Percentiles rank a stretch among this genome's conserved stretches.
phyloP scores from a whole-genome alignment of 2,329 filamentous ascomycete genomes.

The Diaporthe destruens region DNA sequence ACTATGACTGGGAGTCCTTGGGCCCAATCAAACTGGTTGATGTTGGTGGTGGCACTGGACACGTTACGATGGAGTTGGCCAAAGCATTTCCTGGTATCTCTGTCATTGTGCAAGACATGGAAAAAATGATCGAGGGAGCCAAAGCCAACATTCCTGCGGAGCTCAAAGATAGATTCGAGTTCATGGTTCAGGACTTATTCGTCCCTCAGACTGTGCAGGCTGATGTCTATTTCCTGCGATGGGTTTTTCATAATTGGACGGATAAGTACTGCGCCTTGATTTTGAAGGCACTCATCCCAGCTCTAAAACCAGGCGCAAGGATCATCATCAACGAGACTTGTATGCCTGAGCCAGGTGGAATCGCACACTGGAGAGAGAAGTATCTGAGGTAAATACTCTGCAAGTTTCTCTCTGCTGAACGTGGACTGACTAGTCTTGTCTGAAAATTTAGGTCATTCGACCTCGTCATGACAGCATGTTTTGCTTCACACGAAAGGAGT shows the following conservation, averaged over 20 bases:
- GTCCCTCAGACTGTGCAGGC: not conserved
- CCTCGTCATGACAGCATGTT: not conserved
- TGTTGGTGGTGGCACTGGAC: not conserved
- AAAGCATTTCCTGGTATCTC: not conserved
- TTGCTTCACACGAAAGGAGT: not conserved
- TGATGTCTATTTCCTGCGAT: conserved; percentile 48
- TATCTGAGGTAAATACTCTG: not conserved
- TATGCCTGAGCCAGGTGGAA: not conserved
- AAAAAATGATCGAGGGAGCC: not conserved
- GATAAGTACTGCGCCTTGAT: conserved; percentile 51
- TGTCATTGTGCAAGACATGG: not conserved
- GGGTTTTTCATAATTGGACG: conserved; percentile 60
- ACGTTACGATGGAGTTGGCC: not conserved
- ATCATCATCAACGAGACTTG: too few relatives aligned
- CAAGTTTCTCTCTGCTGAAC: not conserved
- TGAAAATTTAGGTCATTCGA: not conserved
- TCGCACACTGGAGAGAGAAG: not conserved
- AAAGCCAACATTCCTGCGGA: not conserved
- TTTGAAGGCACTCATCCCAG: conserved; percentile 43
- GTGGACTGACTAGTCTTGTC: not conserved
- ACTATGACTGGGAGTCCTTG: not conserved
- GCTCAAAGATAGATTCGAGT: not conserved
- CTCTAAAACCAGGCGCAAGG: not conserved
- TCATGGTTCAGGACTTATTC: conserved; percentile 28
- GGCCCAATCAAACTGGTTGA: not conserved